Conservation (phyloP, 2,329 filamentous ascomycete species). For the Cercospora berteroae region DNA sequence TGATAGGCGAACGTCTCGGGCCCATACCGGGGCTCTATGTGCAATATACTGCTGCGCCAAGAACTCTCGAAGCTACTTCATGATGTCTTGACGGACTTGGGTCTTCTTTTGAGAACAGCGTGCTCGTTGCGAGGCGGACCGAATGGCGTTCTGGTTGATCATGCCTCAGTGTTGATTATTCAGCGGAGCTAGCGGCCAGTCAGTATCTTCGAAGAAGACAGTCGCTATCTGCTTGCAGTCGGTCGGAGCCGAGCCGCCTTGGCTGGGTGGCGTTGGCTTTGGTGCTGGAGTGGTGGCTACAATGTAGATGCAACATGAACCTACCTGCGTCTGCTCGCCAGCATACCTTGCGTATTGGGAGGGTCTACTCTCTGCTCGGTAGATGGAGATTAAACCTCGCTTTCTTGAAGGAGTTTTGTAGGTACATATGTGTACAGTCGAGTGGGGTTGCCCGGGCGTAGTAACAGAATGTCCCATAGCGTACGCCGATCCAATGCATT, state of each 20-base stretch:
- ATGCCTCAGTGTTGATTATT: neutral
- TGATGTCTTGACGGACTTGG: neutral
- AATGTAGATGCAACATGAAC: neutral
- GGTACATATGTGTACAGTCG: slow-evolving; percentile 11
- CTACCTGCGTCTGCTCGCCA: neutral
- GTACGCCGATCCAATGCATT: neutral
- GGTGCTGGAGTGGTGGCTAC: neutral
- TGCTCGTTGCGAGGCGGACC: neutral
- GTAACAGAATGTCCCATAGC: neutral
- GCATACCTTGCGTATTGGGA: neutral
- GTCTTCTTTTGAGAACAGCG: neutral
- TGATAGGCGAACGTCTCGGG: neutral
- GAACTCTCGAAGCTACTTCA: neutral
- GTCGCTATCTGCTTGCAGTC: neutral
- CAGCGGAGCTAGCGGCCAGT: neutral
- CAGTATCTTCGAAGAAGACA: neutral
- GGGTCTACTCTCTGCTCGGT: neutral
- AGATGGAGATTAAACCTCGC: neutral
- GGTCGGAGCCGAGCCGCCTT: neutral
- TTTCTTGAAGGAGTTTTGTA: neutral
- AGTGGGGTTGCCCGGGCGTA: neutral
- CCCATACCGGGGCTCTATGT: neutral
- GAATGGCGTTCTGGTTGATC: neutral
- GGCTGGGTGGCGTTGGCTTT: neutral
- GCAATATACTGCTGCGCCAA: neutral